phyloP scores from a whole-genome alignment of 306 rosid genomes.

The Lotus japonicus region DNA sequence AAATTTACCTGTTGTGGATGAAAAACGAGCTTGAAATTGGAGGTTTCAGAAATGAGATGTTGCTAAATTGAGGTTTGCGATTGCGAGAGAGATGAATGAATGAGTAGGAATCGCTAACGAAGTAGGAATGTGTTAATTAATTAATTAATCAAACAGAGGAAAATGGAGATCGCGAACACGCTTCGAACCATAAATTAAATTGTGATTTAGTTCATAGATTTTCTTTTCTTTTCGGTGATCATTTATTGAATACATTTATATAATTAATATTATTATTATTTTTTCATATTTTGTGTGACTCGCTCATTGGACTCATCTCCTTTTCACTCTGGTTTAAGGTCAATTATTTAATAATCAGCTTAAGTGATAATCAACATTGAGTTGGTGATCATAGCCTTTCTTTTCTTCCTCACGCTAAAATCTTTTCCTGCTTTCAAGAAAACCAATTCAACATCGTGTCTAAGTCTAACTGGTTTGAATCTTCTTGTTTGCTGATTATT shows the following conservation, averaged over 20 bases:
- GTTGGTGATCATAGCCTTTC: not conserved
- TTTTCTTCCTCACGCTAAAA: not conserved
- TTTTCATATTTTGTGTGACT: not conserved
- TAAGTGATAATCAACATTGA: not conserved
- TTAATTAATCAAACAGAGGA: not conserved
- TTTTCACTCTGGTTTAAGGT: not conserved
- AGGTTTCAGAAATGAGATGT: too few species aligned
- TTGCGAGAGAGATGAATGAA: too few species aligned
- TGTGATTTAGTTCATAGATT: not conserved
- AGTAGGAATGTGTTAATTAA: not conserved
- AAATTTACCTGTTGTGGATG: conserved; percentile 33
- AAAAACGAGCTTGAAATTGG: not conserved
- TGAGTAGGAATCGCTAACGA: too few species aligned
- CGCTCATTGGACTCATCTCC: not conserved
- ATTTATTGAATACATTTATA: not conserved
- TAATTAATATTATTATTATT: not conserved
- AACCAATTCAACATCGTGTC: not conserved
- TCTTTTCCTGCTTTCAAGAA: not conserved
- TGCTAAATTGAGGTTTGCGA: too few species aligned
- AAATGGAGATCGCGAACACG: conserved; percentile 24
- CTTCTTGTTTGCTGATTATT: not conserved
- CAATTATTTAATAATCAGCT: too few species aligned
- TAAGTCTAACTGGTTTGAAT: not conserved
- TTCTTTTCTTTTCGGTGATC: too few species aligned
- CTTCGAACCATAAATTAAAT: not conserved